Percentiles rank a stretch among this genome's conserved stretches.
Evolutionary conservation across 2,329 filamentous ascomycete species (phyloP).

Genomic region (Thelonectria blattea): DNA sequence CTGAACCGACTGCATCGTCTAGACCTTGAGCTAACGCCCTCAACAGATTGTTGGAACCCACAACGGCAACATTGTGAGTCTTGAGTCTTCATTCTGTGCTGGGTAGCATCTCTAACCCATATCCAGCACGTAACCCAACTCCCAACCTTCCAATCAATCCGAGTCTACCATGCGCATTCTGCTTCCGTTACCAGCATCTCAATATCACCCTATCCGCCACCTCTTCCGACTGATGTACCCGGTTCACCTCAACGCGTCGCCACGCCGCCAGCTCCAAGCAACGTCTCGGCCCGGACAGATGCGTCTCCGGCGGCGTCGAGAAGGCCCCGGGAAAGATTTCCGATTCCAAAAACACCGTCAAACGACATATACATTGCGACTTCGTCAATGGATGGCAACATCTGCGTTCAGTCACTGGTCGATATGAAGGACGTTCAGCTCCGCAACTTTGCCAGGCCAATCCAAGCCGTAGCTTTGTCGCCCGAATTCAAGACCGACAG

Average conservation of each 20-base stretch:
- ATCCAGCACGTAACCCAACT: constrained; percentile 82
- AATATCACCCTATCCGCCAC: constrained; percentile 80
- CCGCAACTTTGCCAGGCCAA: constrained; percentile 90
- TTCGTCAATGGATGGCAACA: constrained; percentile 93
- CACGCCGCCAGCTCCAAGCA: constrained; percentile 44
- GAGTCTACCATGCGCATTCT: constrained; percentile 90
- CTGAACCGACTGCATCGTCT: constrained; percentile 26
- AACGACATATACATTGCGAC: constrained; percentile 95
- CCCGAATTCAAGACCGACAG: constrained; percentile 91
- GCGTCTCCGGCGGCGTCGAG: constrained; percentile 58
- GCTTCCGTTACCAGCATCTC: constrained; percentile 91
- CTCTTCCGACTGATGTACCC: constrained; percentile 52
- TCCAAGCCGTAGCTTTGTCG: constrained; percentile 91
- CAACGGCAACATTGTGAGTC: constrained; percentile 89
- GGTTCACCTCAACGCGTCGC: constrained; percentile 48
- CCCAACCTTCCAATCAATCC: constrained; percentile 79
- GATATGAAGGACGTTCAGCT: constrained; percentile 90
- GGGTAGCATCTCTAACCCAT: constrained; percentile 35
- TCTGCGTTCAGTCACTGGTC: constrained; percentile 86
- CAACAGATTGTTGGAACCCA: constrained; percentile 87
- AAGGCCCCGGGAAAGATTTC: constrained; percentile 56
- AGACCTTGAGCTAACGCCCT: constrained; percentile 29
- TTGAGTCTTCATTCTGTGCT: background rate
- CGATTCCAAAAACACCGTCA: constrained; percentile 75
- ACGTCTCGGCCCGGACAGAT: constrained; percentile 41